Percentiles rank a stretch among this genome's conserved stretches.
These are phyloP conservation scores for Penicillium bovifimosum DNA, from an alignment of 495 filamentous ascomycete species.

Conservation along the genomic window DNA sequence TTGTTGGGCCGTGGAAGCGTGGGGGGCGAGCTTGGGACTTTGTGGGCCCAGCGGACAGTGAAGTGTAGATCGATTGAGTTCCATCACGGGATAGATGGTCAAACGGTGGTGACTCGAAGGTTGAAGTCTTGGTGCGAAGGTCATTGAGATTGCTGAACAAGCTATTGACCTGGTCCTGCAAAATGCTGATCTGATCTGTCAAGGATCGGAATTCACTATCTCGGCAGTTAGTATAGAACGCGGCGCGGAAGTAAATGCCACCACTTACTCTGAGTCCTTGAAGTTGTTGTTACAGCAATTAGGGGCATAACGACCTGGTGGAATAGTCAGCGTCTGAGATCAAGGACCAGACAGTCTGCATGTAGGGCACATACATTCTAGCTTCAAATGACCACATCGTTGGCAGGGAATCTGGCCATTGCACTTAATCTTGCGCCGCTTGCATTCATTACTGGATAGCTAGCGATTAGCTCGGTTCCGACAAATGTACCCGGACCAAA, in stretches of 20 bases:
- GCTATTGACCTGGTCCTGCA: slow-evolving; percentile 81
- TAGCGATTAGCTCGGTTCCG: slow-evolving; percentile 11
- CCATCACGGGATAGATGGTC: slow-evolving; percentile 37
- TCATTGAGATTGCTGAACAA: slow-evolving; percentile 66
- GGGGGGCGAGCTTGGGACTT: slow-evolving; percentile 48
- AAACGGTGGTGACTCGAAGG: slow-evolving; percentile 34
- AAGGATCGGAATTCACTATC: slow-evolving; percentile 71
- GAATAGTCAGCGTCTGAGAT: background rate
- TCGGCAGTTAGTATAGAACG: slow-evolving; percentile 7
- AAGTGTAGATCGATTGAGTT: slow-evolving; percentile 33
- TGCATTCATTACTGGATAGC: slow-evolving; percentile 70
- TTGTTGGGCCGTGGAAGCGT: slow-evolving; percentile 79
- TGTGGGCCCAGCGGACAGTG: slow-evolving; percentile 27
- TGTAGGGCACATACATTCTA: slow-evolving; percentile 55
- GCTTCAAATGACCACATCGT: slow-evolving; percentile 79
- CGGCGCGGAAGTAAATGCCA: background rate
- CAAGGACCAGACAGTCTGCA: background rate
- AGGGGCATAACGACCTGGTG: slow-evolving; percentile 67
- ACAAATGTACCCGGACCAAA: slow-evolving; percentile 1
- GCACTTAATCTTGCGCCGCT: slow-evolving; percentile 91
- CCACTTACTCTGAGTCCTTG: slow-evolving; percentile 70
- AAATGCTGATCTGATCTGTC: slow-evolving; percentile 60
- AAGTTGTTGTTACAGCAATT: slow-evolving; percentile 81
- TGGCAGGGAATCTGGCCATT: slow-evolving; percentile 87
- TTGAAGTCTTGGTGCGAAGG: slow-evolving; percentile 44